Conservation (phyloP, 2,329 filamentous ascomycete species). For the Fusarium nurragi region DNA sequence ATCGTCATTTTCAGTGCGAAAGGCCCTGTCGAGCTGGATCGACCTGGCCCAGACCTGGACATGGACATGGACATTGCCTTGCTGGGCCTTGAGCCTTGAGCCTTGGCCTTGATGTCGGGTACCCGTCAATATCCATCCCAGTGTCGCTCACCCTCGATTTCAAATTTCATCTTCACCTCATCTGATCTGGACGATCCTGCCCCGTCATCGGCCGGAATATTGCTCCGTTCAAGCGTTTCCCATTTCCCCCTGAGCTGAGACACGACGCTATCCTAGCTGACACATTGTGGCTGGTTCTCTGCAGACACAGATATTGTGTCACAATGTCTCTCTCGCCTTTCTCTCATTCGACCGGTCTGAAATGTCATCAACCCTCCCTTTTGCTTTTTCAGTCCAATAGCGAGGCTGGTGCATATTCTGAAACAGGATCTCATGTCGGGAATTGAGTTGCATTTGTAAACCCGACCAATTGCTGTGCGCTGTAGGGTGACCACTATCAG, state of each 20-base stretch:
- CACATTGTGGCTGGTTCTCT: conserved; percentile 24
- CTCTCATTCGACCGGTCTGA: neutral
- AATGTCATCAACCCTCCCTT: conserved; percentile 5
- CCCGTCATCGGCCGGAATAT: neutral
- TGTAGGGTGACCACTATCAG: conserved; percentile 1
- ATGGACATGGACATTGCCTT: neutral
- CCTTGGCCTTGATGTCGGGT: conserved; percentile 1
- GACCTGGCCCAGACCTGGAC: conserved; percentile 3
- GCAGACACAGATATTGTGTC: neutral
- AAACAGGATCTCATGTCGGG: conserved; percentile 10
- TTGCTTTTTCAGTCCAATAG: neutral
- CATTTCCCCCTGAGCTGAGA: conserved; percentile 5
- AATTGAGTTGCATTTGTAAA: neutral
- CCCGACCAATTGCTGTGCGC: neutral
- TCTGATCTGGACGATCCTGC: conserved; percentile 12
- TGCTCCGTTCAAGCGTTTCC: conserved; percentile 5
- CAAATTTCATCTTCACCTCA: conserved; percentile 9
- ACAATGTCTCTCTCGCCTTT: conserved; percentile 14
- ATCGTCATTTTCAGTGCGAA: conserved; percentile 13
- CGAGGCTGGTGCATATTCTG: conserved; percentile 9
- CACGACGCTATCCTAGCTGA: conserved; percentile 9
- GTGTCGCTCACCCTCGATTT: conserved; percentile 19
- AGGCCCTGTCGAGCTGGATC: conserved; percentile 35
- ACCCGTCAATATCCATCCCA: conserved; percentile 1
- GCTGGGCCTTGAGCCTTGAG: neutral